phyloP scores from a whole-genome alignment of 495 filamentous ascomycete genomes.

The Podospora appendiculata region DNA sequence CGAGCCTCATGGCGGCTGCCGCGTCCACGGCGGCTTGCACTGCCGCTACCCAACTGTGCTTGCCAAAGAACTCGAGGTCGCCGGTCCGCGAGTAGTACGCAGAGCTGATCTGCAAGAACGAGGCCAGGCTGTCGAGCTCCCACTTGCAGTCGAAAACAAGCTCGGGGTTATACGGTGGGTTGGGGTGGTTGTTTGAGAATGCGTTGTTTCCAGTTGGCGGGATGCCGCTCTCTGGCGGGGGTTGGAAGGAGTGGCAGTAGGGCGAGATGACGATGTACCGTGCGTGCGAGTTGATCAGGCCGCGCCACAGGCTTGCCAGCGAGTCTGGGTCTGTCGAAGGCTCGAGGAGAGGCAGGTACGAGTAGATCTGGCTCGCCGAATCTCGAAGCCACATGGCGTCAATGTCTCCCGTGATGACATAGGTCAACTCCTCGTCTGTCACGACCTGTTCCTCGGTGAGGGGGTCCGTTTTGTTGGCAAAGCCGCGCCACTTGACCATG shows the following conservation, averaged over 20 bases:
- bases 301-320: constrained; percentile 52
- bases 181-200: constrained; percentile 37
- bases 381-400: constrained; percentile 63
- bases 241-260: constrained; percentile 57
- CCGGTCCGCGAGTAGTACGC: constrained; percentile 50
- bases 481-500: constrained; percentile 53
- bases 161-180: constrained; percentile 39
- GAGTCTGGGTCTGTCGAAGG: constrained; percentile 41
- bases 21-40: constrained; percentile 48
- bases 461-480: constrained; percentile 30
- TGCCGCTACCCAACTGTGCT: constrained; percentile 52
- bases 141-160: constrained; percentile 59
- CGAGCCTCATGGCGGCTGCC: constrained; percentile 49
- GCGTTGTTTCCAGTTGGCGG: constrained; percentile 39
- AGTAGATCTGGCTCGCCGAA: constrained; percentile 54
- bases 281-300: constrained; percentile 52
- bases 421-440: constrained; percentile 55
- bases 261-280: constrained; percentile 50
- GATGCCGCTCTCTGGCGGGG: constrained; percentile 47
- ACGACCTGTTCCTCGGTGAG: constrained; percentile 16
- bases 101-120: constrained; percentile 51
- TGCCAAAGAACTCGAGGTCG: constrained; percentile 50
- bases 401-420: constrained; percentile 58
- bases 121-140: constrained; percentile 55
- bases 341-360: constrained; percentile 49